These are phyloP conservation scores for Hanseniaspora singularis DNA, from an alignment of 805 yeast genomes.

Conservation along the genomic window DNA sequence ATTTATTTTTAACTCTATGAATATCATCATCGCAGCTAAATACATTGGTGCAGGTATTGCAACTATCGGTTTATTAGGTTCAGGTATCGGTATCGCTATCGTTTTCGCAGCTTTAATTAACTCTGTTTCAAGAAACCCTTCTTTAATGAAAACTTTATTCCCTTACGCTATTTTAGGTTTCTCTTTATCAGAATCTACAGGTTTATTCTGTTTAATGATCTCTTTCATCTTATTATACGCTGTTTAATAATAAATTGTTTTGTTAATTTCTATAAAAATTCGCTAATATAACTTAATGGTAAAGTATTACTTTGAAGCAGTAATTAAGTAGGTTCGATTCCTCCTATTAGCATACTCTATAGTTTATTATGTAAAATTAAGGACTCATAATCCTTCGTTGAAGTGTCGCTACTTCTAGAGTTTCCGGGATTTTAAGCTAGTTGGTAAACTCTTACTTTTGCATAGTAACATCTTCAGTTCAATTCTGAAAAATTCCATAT, in stretches of 20 bases:
- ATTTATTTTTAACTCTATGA: constrained; percentile 10
- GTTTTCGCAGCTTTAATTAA: constrained; percentile 16
- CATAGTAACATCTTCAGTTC: not conserved
- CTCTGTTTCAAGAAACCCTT: constrained; percentile 17
- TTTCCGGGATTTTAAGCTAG: not conserved
- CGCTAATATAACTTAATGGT: constrained; percentile 16
- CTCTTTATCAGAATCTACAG: constrained; percentile 15
- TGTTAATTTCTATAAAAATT: too few relatives aligned
- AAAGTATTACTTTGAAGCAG: constrained; percentile 6
- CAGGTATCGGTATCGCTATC: constrained; percentile 16
- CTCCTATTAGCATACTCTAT: not conserved
- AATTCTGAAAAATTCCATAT: not conserved
- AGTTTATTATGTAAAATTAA: constrained; percentile 5
- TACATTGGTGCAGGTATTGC: constrained; percentile 17
- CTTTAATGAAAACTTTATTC: constrained; percentile 11
- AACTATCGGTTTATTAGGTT: constrained; percentile 14
- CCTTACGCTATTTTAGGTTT: constrained; percentile 16
- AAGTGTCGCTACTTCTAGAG: not conserved
- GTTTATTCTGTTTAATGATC: constrained; percentile 16
- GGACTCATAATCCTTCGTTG: not conserved
- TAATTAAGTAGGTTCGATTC: constrained; percentile 9
- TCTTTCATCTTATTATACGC: constrained; percentile 16
- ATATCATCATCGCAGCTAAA: constrained; percentile 16
- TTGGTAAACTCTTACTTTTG: not conserved
- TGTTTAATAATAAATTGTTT: too few relatives aligned